phyloP scores from a whole-genome alignment of 2,329 filamentous ascomycete genomes.

The Tolypocladium pustulatum region DNA sequence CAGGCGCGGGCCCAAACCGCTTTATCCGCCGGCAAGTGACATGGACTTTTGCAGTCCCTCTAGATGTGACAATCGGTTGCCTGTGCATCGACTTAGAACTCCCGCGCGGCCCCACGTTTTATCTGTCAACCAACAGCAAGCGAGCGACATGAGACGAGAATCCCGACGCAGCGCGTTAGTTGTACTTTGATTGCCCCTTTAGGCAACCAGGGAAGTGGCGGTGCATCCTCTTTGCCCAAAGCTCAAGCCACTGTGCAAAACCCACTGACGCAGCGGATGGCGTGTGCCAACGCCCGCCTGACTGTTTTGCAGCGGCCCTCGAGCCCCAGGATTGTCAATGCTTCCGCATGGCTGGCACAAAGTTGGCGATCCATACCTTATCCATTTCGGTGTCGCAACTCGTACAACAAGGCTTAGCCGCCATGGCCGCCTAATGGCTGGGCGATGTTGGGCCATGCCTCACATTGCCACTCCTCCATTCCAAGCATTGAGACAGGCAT shows the following conservation, averaged over 20 bases:
- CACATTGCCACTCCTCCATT: not conserved
- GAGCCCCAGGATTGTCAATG: not conserved
- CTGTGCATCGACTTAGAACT: too few relatives aligned
- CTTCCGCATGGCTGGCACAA: not conserved
- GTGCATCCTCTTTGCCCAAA: not conserved
- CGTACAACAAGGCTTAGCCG: not conserved
- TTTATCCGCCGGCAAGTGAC: too few relatives aligned
- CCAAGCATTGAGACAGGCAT: not conserved
- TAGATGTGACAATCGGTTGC: too few relatives aligned
- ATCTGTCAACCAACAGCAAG: not conserved
- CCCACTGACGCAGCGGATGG: not conserved
- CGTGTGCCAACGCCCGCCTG: not conserved
- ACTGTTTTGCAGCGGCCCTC: not conserved
- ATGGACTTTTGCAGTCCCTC: too few relatives aligned
- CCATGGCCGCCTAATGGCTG: not conserved
- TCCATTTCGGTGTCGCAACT: not conserved
- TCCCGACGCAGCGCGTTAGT: too few relatives aligned
- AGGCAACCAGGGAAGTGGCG: not conserved
- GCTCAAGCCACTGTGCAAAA: not conserved
- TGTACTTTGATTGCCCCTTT: not conserved
- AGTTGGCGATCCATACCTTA: not conserved
- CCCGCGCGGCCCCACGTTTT: too few relatives aligned
- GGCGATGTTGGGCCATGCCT: not conserved
- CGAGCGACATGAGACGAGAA: not conserved
- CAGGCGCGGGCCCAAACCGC: too few relatives aligned